Evolutionary conservation across 2,329 filamentous ascomycete species (phyloP), one percentile per base, ranked within the genome.

Genomic region (Colletotrichum navitas): DNA sequence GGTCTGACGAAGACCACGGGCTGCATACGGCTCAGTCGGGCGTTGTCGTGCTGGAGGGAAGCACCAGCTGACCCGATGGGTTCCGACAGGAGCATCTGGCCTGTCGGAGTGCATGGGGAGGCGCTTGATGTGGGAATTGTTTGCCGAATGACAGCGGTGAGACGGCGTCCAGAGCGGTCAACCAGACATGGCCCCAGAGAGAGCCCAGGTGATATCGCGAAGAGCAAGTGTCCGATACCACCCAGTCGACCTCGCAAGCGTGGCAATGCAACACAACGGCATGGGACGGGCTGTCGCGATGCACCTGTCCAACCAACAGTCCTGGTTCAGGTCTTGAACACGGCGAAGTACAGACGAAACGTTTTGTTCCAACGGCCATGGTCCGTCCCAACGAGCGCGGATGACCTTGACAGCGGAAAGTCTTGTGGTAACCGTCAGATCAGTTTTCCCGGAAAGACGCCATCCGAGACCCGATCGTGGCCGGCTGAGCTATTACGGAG

Each of bases 131-230:
- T 67, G 64, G 68, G 51, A 52, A 43, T 45, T 18, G 14, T 24
- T 47, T 49, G 43, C 26, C 52, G 66, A 64, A 41, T 26, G 65
- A 47, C 43, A 24, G 69, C 69, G 65, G 65, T 64, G 66, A 69
- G 65, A 63, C 45, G 26, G 32, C 12, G 5, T 54, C 34, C 39
- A 43, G 32, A 51, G 66, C 43, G 61, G 32, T 32, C 60, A 68
- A 49, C 56, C 11, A 47, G 39, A n/a, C 39, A n/a, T 39, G 36
- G 21, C 41, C 39, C 45, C 8, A 18, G 29, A 26, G 21, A 26
- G 14, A 21, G 21, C 29, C n/a, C 39, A 34, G 26, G 18, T 45
- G 62, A 56, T 21, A 58, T 65, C 29, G 39, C 24, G n/a, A 45
- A 47, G 2, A 34, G 18, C 34, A 16, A 26, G 39, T 16, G 32